Evolutionary conservation across 164 flowering plant species (phyloP), one percentile per base, ranked within the genome.

Genomic region (Piper betle): DNA sequence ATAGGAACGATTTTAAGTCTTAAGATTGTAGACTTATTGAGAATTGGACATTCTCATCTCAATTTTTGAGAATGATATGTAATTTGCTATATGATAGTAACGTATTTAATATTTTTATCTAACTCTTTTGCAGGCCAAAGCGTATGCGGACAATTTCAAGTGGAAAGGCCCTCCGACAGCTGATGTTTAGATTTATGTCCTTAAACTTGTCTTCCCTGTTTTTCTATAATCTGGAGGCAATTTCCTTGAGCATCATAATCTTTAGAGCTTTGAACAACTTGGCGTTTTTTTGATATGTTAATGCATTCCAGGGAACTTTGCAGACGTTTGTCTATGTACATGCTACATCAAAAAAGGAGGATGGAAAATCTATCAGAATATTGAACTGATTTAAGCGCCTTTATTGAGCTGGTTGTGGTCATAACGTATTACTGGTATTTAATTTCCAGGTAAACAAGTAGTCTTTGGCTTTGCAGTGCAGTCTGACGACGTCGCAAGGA

Each of bases 401-500:
- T 25, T 55, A 2, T 15, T 17, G 38, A 13, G 25, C 6, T 55
- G 58, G 16, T 25, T 13, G 13, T 2, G 12, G 38, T 39, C 59
- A 16, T 16, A 58, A 64, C 61, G 55, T 69, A 64, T 66, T 68
- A 41, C 41, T 68, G 63, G 69, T 70, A 18, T 81, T 82, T 63
- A 93, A 88, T 87, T 84, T 81, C 99, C 97, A 93, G 15, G 80
- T 64, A 67, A 84, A 82, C 58, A 78, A 66, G 50, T 90, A 90
- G 69, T 86, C 88, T 74, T 81, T 90, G 37, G 85, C 70, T 52
- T 74, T 66, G 56, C 97, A 93, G 46, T 56, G 65, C 18, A 88
- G 66, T 61, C 78, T 84, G 41, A 67, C 64, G 5, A 76, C 99
- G 42, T 82, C 81, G 55, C 97, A 82, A 46, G 80, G 83, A 3